Base-by-base conservation (phyloP, 2,329 filamentous ascomycete species). In the Cucurbitaria berberidis region DNA sequence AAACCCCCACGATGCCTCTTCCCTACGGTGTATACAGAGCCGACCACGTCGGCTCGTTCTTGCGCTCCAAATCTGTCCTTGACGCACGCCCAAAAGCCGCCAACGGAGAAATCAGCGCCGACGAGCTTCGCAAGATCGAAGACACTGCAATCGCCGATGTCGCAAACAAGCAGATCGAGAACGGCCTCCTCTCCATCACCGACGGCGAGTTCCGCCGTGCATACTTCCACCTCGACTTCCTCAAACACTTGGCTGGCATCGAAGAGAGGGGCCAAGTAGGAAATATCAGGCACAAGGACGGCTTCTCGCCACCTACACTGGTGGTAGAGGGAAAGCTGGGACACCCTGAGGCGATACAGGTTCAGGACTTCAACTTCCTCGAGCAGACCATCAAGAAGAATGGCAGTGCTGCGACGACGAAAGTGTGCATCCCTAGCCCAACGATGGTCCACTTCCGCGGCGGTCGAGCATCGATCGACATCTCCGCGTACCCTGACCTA, bases 391-490 rank as follows among this genome's bases (percentile, higher is more conserved):
- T 84, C 68, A 72, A 70, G 45, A 46, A 69, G 34, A 69, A 69
- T 26, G 73, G 67, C 46, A 71, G 72, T 46, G 70, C 67, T 40
- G 74, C 73, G 6, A 80, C 74, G 2, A 77, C 80, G 35, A 85
- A 85, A 68, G 82, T 85, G 27, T 82, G 81, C 75, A 84, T 85
- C 54, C 82, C 83, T 3, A 79, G 74, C 35, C 83, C 83, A 11
- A 85, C 83, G n/a, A 84, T 84, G 82, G 78, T 84, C 45, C 82
- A 85, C 67, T 85, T 85, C 78, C 80, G 82, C 51, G 81, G 82
- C 55, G 81, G 78, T 10, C 76, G 82, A 27, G 80, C 82, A 19
- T 77, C 76, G 61, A 84, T 84, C 67, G 77, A 81, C 64, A 75
- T 77, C 62, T 72, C 74, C 38, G 81, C 81, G 8, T 85, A 85